phyloP scores from a whole-genome alignment of 2,329 filamentous ascomycete species.

The Fusarium subtropicale region DNA sequence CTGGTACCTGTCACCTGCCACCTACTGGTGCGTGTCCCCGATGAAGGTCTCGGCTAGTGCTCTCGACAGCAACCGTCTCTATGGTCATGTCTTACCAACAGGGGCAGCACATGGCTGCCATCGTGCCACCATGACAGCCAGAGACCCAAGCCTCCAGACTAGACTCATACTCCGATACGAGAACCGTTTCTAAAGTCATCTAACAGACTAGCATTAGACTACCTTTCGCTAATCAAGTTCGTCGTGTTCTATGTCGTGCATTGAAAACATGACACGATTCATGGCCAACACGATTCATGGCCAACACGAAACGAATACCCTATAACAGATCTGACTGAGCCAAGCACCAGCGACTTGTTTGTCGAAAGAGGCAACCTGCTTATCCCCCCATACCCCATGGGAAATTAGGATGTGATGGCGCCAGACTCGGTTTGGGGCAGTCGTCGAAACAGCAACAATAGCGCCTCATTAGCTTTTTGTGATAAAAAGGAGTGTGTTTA shows the following conservation, averaged over 20 bases:
- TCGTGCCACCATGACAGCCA: neutral
- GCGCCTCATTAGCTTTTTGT: neutral
- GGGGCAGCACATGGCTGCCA: neutral
- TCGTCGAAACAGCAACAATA: conserved; percentile 5
- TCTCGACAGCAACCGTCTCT: neutral
- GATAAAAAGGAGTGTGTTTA: conserved; percentile 13
- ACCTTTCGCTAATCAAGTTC: neutral
- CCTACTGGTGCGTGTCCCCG: neutral
- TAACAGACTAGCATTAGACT: neutral
- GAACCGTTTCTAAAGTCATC: neutral
- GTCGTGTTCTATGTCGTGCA: neutral
- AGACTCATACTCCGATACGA: neutral
- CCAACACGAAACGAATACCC: conserved; percentile 23
- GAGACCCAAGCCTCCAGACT: neutral
- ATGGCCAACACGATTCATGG: neutral
- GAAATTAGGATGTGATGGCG: conserved; percentile 30
- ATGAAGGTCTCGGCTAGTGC: conserved; percentile 19
- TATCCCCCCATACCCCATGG: neutral
- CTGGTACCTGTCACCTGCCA: neutral
- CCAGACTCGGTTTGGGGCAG: conserved; percentile 4
- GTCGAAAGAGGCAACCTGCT: conserved; percentile 17
- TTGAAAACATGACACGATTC: neutral
- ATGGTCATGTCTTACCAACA: conserved; percentile 10
- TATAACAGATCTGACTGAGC: neutral
- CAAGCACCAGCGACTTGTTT: neutral